A percentile compares a stretch with the other conserved stretches of the same genome.
phyloP scores from a whole-genome alignment of 768 basidiomycete species.

The Cantharellus anzutake region DNA sequence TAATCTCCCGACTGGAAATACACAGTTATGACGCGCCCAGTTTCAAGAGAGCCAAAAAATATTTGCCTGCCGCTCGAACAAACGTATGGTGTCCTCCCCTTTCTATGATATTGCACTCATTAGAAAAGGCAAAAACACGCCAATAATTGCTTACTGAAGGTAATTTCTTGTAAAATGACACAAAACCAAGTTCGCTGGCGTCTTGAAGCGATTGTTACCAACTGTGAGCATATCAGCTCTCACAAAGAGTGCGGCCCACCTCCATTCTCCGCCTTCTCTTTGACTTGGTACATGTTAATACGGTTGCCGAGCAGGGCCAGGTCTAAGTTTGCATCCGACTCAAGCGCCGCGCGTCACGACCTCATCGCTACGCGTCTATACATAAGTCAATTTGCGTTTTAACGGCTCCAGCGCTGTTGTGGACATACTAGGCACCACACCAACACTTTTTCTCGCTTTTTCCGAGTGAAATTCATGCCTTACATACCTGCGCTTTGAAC shows the following conservation, averaged over 20 bases:
- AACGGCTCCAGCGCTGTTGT: too few species aligned
- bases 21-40: neutral
- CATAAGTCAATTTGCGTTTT: too few species aligned
- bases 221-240: neutral
- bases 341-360: too few species aligned
- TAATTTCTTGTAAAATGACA: conserved; percentile 23
- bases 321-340: too few species aligned
- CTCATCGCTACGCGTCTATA: too few species aligned
- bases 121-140: neutral
- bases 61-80: conserved; percentile 49
- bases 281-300: conserved; percentile 6
- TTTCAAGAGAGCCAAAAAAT: neutral
- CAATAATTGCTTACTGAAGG: conserved; percentile 13
- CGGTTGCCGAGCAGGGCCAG: too few species aligned
- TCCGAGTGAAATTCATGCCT: too few species aligned
- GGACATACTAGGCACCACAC: too few species aligned
- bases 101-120: conserved; percentile 12
- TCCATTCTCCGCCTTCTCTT: conserved; percentile 8
- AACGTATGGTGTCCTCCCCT: conserved; percentile 51
- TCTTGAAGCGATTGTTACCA: conserved; percentile 18
- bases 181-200: conserved; percentile 59
- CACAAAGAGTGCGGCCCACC: neutral
- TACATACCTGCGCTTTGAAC: too few species aligned
- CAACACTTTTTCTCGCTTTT: too few species aligned
- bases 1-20: conserved; percentile 26